Conservation (phyloP, 345 rosid species). For the Sonneratia alba region DNA sequence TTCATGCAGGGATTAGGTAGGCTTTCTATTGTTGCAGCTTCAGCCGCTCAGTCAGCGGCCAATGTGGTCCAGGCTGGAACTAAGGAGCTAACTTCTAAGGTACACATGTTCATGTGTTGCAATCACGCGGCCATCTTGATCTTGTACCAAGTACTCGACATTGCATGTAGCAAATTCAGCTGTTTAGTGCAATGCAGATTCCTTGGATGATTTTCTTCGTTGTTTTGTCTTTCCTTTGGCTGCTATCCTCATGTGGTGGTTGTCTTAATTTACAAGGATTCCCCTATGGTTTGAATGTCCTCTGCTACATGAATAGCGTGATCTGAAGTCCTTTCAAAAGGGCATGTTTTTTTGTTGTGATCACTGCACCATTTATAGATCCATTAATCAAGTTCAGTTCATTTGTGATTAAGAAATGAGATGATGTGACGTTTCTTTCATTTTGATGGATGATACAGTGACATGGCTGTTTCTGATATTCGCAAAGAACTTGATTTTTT, state of each 20-base stretch:
- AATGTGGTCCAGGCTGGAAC: conserved; percentile 82
- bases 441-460: not conserved
- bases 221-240: too few species aligned
- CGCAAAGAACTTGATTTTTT: not conserved
- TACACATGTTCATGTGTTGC: conserved; percentile 14
- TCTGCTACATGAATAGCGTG: too few species aligned
- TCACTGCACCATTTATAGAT: too few species aligned
- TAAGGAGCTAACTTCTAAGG: conserved; percentile 68
- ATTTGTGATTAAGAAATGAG: not conserved
- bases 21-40: conserved; percentile 78
- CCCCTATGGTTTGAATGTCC: too few species aligned
- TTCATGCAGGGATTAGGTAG: conserved; percentile 61
- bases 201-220: not conserved
- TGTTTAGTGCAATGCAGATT: not conserved
- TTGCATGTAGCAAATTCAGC: not conserved
- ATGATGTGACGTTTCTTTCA: not conserved
- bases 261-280: too few species aligned
- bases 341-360: too few species aligned
- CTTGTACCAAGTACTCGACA: not conserved
- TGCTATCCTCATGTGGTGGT: too few species aligned
- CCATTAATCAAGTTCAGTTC: not conserved
- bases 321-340: too few species aligned
- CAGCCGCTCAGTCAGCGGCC: conserved; percentile 81
- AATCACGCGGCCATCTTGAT: not conserved
- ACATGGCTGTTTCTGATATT: not conserved